Evolutionary conservation across 148 eudicot species (phyloP).

Genomic region (Vaccinium myrtillus): DNA sequence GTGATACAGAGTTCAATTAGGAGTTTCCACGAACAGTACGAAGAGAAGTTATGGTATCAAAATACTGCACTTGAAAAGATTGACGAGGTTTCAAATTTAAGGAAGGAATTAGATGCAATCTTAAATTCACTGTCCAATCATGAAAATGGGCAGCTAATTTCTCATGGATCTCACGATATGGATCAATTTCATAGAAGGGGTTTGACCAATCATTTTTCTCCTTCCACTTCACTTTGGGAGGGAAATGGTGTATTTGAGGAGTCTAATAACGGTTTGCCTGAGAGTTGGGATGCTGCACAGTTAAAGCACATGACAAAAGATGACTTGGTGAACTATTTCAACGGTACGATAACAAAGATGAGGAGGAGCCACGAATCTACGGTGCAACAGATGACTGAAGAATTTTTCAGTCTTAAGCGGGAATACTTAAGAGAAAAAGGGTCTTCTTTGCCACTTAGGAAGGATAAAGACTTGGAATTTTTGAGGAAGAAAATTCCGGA

Average conservation of each 20-base stretch:
- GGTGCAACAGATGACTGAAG: constrained; percentile 60
- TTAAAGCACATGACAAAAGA: constrained; percentile 59
- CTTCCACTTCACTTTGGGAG: constrained; percentile 35
- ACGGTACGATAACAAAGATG: constrained; percentile 42
- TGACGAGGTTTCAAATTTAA: constrained; percentile 45
- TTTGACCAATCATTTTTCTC: constrained; percentile 36
- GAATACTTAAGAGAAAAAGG: constrained; percentile 62
- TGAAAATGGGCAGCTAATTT: constrained; percentile 45
- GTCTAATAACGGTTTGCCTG: constrained; percentile 45
- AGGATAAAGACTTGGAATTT: constrained; percentile 66
- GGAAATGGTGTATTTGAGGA: constrained; percentile 50
- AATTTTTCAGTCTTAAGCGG: constrained; percentile 53
- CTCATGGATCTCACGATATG: constrained; percentile 61
- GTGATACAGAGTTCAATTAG: constrained; percentile 40
- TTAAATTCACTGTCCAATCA: constrained; percentile 44
- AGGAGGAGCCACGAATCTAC: constrained; percentile 73
- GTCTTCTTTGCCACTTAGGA: constrained; percentile 38
- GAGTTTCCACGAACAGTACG: constrained; percentile 42
- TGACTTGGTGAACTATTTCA: constrained; percentile 53
- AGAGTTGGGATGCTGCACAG: constrained; percentile 46
- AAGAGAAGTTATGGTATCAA: constrained; percentile 41
- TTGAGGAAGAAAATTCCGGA: constrained; percentile 61
- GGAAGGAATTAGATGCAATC: constrained; percentile 49
- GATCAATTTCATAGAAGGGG: constrained; percentile 50
- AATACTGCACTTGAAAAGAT: constrained; percentile 39